A percentile compares a stretch with the other conserved stretches of the same genome.
Conservation (phyloP, 164 flowering plant species). For the Santalum album region DNA sequence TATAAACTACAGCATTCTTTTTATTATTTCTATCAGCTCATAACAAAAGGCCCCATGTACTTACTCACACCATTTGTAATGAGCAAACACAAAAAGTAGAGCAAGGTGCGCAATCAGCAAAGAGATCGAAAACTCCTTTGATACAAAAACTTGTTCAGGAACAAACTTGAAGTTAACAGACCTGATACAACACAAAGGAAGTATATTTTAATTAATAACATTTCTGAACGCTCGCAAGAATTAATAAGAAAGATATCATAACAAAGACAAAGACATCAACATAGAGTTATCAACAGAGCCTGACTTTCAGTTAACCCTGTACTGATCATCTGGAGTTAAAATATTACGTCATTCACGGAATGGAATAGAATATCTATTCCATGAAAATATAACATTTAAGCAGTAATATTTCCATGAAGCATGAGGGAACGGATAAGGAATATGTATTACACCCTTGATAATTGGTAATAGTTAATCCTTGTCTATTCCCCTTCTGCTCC, state of each 20-base stretch:
- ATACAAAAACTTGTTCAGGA: slow-evolving; percentile 70
- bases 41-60: slow-evolving; percentile 10
- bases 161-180: slow-evolving; percentile 95
- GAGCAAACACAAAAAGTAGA: slow-evolving; percentile 57
- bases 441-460: no score
- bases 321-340: no score
- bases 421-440: no score
- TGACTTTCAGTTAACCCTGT: no score
- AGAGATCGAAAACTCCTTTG: slow-evolving; percentile 60
- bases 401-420: no score
- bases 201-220: neutral
- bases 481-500: no score
- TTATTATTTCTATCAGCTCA: no score
- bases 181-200: slow-evolving; percentile 39
- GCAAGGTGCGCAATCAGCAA: slow-evolving; percentile 63
- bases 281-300: no score
- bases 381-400: no score
- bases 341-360: no score
- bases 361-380: no score
- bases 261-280: neutral
- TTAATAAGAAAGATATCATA: neutral
- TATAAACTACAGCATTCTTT: neutral
- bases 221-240: neutral
- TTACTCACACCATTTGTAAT: slow-evolving; percentile 91
- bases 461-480: no score